These are phyloP conservation scores for Andrographis paniculata DNA, from an alignment of 305 asterid genomes.

Conservation along the genomic window DNA sequence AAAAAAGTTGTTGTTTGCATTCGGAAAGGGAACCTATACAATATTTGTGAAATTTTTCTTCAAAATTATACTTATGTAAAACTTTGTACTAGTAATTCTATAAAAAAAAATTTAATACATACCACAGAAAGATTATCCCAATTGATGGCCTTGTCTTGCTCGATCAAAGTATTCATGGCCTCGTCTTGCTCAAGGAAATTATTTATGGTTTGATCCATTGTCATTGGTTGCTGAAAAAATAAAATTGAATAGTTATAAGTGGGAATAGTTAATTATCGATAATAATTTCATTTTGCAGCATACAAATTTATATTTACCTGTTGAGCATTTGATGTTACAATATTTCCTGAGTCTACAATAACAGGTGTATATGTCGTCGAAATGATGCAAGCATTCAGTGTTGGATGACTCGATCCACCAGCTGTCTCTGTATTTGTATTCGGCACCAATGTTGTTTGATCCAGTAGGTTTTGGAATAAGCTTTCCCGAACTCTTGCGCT, in stretches of 20 bases:
- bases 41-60: not conserved
- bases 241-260: not conserved
- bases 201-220: conserved; percentile 16
- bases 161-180: conserved; percentile 11
- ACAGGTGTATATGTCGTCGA: conserved; percentile 11
- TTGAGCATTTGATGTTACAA: not conserved
- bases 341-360: conserved; percentile 17
- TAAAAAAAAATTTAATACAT: not conserved
- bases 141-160: conserved; percentile 6
- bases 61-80: not conserved
- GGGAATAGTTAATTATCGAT: no score
- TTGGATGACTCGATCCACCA: not conserved
- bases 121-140: conserved; percentile 19
- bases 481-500: conserved; percentile 19
- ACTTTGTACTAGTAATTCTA: no score
- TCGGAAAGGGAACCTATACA: conserved; percentile 19
- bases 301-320: conserved; percentile 17
- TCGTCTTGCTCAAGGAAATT: conserved; percentile 15
- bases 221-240: conserved; percentile 21
- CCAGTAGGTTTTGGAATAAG: conserved; percentile 17
- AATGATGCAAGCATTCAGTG: conserved; percentile 6
- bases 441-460: conserved; percentile 16
- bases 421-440: not conserved
- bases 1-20: conserved; percentile 6
- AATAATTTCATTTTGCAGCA: not conserved